Base-by-base conservation (phyloP, 2,329 filamentous ascomycete species). In the Laburnicola sp. region DNA sequence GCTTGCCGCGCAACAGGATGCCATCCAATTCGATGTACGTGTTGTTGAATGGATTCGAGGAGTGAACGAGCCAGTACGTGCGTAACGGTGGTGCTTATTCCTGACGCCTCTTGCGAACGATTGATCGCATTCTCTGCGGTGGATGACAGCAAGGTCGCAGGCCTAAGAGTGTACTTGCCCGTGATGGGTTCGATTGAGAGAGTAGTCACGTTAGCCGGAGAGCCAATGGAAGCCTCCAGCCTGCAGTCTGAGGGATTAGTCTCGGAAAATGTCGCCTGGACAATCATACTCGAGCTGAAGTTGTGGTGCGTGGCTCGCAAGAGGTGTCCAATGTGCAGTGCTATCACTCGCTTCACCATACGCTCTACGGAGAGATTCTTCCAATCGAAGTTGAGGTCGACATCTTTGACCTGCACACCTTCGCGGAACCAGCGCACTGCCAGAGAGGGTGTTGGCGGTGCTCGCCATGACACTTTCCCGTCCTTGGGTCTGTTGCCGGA, bases 401-500 rank as follows among this genome's bases (percentile, higher is more conserved):
- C 75, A 50, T 87, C 83, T 55, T 82, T 81, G 35, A 91, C 83
- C 68, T 93, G 88, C 61, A 87, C 86, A 56, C 86, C 86, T 65
- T 93, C 86, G 50, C 89, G 85, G 71, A 95, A 91, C 93, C 94
- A 99, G 58, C 90, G 86, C 34, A 86, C 75, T 2, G 76, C 80
- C 39, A 94, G 57, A 11, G 64, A 65, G 8, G 74, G 62, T 22
- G 69, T 55, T 4, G 63, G 55, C 5, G 64, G 62, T 3, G 67
- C 69, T 49, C 65, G 65, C 70, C 71, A 73, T 25, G 70, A 66
- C 4, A 54, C 52, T 56, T 65, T 71, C 44, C 60, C 66, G 51
- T 69, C 74, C 50, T 59, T 67, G 28, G 64, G 56, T 53, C 68
- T 76, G 28, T 86, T 86, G 65, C 86, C 91, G 52, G 85, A 81